phyloP scores from a whole-genome alignment of 2,329 filamentous ascomycete genomes.

The Fusarium paranaense region DNA sequence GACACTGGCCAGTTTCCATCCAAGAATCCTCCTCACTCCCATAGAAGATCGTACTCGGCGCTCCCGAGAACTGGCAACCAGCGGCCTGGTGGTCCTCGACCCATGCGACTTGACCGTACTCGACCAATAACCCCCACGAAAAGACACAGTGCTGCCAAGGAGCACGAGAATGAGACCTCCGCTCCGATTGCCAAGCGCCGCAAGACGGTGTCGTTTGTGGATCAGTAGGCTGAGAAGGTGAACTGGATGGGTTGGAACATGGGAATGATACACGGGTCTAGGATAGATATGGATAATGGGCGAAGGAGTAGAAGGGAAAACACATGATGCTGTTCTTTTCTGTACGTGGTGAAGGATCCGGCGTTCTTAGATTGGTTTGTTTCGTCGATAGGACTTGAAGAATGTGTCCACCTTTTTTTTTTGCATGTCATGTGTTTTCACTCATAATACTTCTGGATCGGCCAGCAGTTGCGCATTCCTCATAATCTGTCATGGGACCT shows the following conservation, averaged over 20 bases:
- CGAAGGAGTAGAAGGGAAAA: neutral
- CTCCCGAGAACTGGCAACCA: neutral
- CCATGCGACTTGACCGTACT: neutral
- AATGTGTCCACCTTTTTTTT: neutral
- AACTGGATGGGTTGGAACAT: neutral
- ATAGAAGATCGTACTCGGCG: neutral
- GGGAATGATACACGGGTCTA: no score
- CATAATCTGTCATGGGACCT: neutral
- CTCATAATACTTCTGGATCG: neutral
- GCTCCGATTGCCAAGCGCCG: neutral
- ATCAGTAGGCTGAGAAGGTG: neutral
- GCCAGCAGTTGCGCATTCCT: neutral
- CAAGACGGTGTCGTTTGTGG: neutral
- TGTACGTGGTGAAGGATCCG: neutral
- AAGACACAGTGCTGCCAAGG: neutral
- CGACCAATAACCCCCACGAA: neutral
- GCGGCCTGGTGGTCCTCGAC: neutral
- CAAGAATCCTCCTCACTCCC: neutral
- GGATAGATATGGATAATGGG: neutral
- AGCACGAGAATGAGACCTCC: neutral
- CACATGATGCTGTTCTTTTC: neutral
- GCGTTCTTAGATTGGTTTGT: neutral
- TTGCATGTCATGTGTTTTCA: neutral
- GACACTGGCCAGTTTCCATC: neutral
- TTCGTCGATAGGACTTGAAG: neutral